These are phyloP conservation scores for Gentiana dahurica DNA, from an alignment of 257 asterid species.

Conservation along the genomic window DNA sequence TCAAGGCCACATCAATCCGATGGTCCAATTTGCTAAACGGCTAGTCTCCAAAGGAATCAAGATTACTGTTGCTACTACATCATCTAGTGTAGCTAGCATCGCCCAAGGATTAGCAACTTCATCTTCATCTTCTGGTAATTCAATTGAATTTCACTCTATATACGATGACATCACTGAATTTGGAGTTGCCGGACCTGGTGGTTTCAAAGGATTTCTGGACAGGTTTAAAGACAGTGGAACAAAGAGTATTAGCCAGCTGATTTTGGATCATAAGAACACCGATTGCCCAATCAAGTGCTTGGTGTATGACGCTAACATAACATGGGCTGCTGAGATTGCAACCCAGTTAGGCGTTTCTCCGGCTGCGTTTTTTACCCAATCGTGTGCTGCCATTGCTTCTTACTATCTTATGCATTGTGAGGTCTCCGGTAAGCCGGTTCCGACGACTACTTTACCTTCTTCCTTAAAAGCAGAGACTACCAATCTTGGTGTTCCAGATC, in stretches of 20 bases:
- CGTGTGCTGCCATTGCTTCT: constrained; percentile 44
- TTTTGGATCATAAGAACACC: constrained; percentile 17
- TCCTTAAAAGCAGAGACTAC: constrained; percentile 29
- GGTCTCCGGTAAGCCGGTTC: constrained; percentile 18
- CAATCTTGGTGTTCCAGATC: constrained; percentile 25
- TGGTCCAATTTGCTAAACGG: constrained; percentile 47
- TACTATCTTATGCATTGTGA: constrained; percentile 47
- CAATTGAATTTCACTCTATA: constrained; percentile 26
- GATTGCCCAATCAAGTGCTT: constrained; percentile 38
- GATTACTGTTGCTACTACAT: constrained; percentile 34
- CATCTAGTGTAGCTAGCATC: constrained; percentile 25
- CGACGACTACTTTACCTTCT: constrained; percentile 20
- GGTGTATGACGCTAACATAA: constrained; percentile 43
- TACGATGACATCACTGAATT: constrained; percentile 34
- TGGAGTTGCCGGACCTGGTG: constrained; percentile 42
- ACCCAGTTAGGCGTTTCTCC: constrained; percentile 20
- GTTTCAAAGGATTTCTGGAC: constrained; percentile 42
- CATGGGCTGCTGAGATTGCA: constrained; percentile 39
- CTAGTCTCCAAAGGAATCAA: constrained; percentile 41
- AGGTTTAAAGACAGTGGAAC: constrained; percentile 42
- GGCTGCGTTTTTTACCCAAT: constrained; percentile 51
- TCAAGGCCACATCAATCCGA: constrained; percentile 56
- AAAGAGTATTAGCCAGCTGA: constrained; percentile 24
- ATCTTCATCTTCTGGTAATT: not conserved
- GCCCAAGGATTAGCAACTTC: constrained; percentile 4